Conservation (phyloP, 495 filamentous ascomycete genomes). For the Lichenothelia convexa region DNA sequence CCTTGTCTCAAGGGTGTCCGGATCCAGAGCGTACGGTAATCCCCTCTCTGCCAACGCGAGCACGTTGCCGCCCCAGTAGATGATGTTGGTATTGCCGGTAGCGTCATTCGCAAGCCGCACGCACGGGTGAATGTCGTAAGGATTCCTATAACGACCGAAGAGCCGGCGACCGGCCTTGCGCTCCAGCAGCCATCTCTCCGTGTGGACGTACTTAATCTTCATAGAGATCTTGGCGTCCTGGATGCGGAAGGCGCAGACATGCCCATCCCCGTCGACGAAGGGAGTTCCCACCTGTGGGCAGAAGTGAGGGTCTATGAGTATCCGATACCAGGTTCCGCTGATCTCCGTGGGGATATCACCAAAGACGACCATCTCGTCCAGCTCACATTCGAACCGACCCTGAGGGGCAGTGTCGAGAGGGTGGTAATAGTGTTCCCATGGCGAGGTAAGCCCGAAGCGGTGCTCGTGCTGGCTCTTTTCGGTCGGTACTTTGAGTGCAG, state of each 20-base stretch:
- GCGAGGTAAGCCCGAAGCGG: no score
- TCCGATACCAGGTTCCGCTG: constrained; percentile 35
- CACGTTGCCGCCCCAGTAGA: constrained; percentile 14
- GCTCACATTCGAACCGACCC: constrained; percentile 30
- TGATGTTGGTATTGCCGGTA: constrained; percentile 13
- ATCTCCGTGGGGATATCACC: constrained; percentile 32
- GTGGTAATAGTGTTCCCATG: no score
- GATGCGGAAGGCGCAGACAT: constrained; percentile 35
- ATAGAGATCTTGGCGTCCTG: constrained; percentile 24
- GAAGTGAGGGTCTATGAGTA: constrained; percentile 30
- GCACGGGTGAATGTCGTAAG: constrained; percentile 13
- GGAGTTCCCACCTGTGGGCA: no score
- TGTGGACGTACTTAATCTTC: constrained; percentile 13
- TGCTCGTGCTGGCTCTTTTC: no score
- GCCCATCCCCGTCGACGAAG: constrained; percentile 28
- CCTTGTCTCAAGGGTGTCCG: constrained; percentile 11
- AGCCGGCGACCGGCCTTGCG: constrained; percentile 9
- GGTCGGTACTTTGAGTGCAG: no score
- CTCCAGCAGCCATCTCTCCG: constrained; percentile 11
- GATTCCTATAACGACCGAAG: constrained; percentile 14
- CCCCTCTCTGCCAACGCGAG: constrained; percentile 15
- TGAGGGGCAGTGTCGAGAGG: no score
- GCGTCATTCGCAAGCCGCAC: constrained; percentile 13
- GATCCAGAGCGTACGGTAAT: constrained; percentile 15
- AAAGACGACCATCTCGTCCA: constrained; percentile 29